A percentile compares a stretch with the other conserved stretches of the same genome.
These are phyloP conservation scores for Pistacia atlantica DNA, from an alignment of 345 rosid genomes.

Conservation along the genomic window DNA sequence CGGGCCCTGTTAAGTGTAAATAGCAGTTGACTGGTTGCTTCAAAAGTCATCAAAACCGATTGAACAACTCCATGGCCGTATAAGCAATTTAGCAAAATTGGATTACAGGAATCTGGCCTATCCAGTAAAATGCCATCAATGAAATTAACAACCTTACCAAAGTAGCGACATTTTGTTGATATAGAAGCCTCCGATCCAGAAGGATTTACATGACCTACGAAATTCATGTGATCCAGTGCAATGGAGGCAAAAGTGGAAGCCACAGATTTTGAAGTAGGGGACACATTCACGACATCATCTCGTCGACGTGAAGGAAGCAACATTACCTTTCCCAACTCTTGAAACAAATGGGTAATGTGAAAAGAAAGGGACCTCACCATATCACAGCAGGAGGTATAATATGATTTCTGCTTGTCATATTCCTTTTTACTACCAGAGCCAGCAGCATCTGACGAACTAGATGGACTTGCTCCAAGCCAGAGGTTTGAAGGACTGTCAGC, in stretches of 20 bases:
- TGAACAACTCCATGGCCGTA: constrained; percentile 83
- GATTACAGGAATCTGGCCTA: constrained; percentile 90
- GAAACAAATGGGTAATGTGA: constrained; percentile 91
- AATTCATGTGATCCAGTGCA: constrained; percentile 75
- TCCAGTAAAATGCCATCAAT: constrained; percentile 82
- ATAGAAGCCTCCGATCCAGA: constrained; percentile 58
- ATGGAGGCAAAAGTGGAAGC: constrained; percentile 83
- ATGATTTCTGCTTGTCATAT: constrained; percentile 71
- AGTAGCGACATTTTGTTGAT: constrained; percentile 92
- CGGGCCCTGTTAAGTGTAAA: constrained; percentile 67
- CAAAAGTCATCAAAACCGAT: constrained; percentile 85
- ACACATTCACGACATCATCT: constrained; percentile 78
- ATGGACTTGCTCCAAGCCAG: constrained; percentile 45
- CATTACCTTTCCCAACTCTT: constrained; percentile 95
- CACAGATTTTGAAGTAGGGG: constrained; percentile 81
- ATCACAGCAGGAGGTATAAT: constrained; percentile 90
- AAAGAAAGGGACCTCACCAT: constrained; percentile 82
- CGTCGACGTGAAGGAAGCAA: constrained; percentile 92
- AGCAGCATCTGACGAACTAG: constrained; percentile 54
- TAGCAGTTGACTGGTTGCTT: constrained; percentile 88
- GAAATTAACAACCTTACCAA: constrained; percentile 91
- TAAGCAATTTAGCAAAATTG: constrained; percentile 74
- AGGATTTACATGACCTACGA: constrained; percentile 57
- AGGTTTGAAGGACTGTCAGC: constrained; percentile 51
- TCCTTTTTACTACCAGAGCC: constrained; percentile 54